A percentile compares a stretch with the other conserved stretches of the same genome.
These are phyloP conservation scores for Pichia sorboxylosa DNA, from an alignment of 1,139 yeast genomes.

Conservation along the genomic window DNA sequence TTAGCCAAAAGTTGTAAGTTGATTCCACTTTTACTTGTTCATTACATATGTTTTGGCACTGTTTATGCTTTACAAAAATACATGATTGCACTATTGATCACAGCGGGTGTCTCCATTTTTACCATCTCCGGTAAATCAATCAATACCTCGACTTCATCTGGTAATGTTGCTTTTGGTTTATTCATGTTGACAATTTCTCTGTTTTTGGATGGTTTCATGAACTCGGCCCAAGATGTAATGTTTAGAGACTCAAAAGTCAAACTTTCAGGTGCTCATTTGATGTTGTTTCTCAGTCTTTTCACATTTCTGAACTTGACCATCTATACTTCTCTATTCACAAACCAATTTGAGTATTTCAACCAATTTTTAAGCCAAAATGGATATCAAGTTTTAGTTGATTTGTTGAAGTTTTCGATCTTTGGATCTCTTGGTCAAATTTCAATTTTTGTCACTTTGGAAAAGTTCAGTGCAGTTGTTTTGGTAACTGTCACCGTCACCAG, in stretches of 20 bases:
- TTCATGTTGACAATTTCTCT: constrained; percentile 48
- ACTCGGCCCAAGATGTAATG: constrained; percentile 84
- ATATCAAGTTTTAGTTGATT: constrained; percentile 44
- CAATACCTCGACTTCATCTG: constrained; percentile 22
- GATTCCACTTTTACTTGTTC: constrained; percentile 85
- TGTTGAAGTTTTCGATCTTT: constrained; percentile 56
- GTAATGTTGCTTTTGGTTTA: constrained; percentile 45
- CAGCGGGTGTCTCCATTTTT: constrained; percentile 71
- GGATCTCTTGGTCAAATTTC: constrained; percentile 92
- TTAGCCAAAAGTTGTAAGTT: constrained; percentile 89
- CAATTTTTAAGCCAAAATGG: constrained; percentile 29
- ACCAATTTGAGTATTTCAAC: constrained; percentile 39
- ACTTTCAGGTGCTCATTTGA: constrained; percentile 69
- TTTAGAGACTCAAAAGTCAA: constrained; percentile 31
- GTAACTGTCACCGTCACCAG: constrained; percentile 94
- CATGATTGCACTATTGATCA: constrained; percentile 62
- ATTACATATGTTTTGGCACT: constrained; percentile 59
- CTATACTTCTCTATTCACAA: constrained; percentile 34
- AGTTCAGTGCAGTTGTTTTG: constrained; percentile 71
- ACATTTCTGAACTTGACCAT: constrained; percentile 26
- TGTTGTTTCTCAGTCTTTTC: constrained; percentile 68
- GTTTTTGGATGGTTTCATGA: constrained; percentile 81
- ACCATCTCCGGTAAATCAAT: constrained; percentile 34
- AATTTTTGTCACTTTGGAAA: constrained; percentile 72
- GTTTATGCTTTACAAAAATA: constrained; percentile 68